phyloP scores from a whole-genome alignment of 2,329 filamentous ascomycete species.

The Didymellaceae sp. region DNA sequence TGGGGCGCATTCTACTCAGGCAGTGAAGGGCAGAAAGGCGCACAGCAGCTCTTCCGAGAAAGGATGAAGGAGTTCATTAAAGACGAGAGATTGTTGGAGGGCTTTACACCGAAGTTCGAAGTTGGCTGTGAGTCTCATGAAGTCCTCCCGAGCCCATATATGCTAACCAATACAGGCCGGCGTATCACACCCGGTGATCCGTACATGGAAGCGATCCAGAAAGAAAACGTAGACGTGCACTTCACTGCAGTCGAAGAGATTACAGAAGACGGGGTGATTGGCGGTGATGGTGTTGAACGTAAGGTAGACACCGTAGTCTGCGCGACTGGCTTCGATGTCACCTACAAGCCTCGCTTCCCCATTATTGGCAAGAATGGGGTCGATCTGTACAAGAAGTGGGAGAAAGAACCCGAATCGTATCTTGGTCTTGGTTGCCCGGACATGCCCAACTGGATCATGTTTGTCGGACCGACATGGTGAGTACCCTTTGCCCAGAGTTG shows the following conservation, averaged over 20 bases:
- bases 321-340: constrained; percentile 55
- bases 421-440: constrained; percentile 52
- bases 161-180: constrained; percentile 34
- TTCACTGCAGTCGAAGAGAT: constrained; percentile 56
- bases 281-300: constrained; percentile 51
- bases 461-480: constrained; percentile 46
- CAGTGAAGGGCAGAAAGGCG: constrained; percentile 50
- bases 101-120: constrained; percentile 56
- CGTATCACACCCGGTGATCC: constrained; percentile 59
- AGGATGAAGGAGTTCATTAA: constrained; percentile 60
- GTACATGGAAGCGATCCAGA: constrained; percentile 59
- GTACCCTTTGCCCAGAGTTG: background rate
- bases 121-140: constrained; percentile 49
- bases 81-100: constrained; percentile 57
- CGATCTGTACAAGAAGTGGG: constrained; percentile 51
- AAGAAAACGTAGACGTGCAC: constrained; percentile 59
- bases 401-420: constrained; percentile 49
- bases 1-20: constrained; percentile 57
- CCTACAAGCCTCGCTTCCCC: constrained; percentile 53
- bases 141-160: background rate
- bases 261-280: constrained; percentile 55
- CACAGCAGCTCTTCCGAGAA: constrained; percentile 47
- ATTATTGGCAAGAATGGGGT: constrained; percentile 52
- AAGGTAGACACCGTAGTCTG: constrained; percentile 54
- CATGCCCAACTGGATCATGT: constrained; percentile 54